Percentiles rank a stretch among this genome's conserved stretches.
Conservation (phyloP, 306 rosid genomes). For the Cicer cuneatum region DNA sequence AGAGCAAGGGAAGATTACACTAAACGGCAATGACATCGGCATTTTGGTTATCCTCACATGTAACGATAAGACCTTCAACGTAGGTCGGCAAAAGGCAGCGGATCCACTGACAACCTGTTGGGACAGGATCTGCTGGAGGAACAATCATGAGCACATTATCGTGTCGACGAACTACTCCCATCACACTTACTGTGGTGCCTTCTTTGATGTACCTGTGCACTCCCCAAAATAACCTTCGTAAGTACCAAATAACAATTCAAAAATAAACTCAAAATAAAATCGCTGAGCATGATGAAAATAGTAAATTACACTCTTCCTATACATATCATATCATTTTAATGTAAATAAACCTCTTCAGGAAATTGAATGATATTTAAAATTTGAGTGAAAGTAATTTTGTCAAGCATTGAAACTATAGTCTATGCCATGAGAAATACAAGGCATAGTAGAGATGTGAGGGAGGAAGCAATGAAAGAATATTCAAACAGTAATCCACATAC, state of each 20-base stretch:
- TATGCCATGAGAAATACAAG: background rate
- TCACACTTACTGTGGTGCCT: constrained; percentile 95
- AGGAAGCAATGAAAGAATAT: background rate
- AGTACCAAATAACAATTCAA: constrained; percentile 15
- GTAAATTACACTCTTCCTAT: background rate
- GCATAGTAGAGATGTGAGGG: background rate
- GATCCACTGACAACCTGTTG: constrained; percentile 88
- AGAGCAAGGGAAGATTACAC: constrained; percentile 32
- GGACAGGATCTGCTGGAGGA: constrained; percentile 76
- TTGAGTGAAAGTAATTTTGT: background rate
- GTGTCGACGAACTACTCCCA: constrained; percentile 92
- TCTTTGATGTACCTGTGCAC: constrained; percentile 81
- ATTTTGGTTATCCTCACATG: constrained; percentile 81
- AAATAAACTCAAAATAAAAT: background rate
- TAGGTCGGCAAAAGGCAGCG: constrained; percentile 87
- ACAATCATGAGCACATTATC: constrained; percentile 94
- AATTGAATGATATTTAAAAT: background rate
- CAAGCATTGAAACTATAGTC: background rate
- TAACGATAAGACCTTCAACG: constrained; percentile 81
- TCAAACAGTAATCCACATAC: background rate
- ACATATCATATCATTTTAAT: background rate
- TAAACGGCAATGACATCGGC: constrained; percentile 89
- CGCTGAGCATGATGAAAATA: constrained; percentile 2
- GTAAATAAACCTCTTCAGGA: background rate
- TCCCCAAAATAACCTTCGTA: constrained; percentile 33